Evolutionary conservation across 768 basidiomycete genomes (phyloP).

Genomic region (Cyathus striatus): DNA sequence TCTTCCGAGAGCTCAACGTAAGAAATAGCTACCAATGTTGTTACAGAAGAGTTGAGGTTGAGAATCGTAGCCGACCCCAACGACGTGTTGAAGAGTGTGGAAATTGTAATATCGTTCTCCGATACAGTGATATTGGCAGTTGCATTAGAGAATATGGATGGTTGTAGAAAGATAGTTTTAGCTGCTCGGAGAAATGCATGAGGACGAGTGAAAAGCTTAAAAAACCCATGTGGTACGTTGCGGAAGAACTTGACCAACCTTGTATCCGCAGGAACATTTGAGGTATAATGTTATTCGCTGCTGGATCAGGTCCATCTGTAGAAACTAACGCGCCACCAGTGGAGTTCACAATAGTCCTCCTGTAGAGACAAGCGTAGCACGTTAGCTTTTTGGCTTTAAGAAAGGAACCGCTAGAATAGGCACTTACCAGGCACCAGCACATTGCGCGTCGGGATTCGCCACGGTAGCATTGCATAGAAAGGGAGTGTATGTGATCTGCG

Average conservation of each 20-base stretch:
- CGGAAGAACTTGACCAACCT: slow-evolving; percentile 39
- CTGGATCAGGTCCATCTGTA: slow-evolving; percentile 38
- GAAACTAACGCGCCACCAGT: slow-evolving; percentile 19
- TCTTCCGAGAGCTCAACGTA: slow-evolving; percentile 19
- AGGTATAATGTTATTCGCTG: slow-evolving; percentile 38
- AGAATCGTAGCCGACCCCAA: slow-evolving; percentile 31
- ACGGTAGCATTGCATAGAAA: slow-evolving; percentile 34
- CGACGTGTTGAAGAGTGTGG: slow-evolving; percentile 33
- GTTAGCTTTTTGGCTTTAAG: not conserved
- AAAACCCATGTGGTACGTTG: no score
- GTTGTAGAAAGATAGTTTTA: slow-evolving; percentile 36
- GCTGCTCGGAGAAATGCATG: no score
- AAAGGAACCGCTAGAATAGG: not conserved
- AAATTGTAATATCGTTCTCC: slow-evolving; percentile 25
- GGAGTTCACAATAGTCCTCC: slow-evolving; percentile 21
- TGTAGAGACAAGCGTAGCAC: not conserved
- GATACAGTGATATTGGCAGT: slow-evolving; percentile 48
- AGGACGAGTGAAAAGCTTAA: no score
- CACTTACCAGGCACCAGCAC: slow-evolving; percentile 44
- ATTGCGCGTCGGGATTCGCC: slow-evolving; percentile 12
- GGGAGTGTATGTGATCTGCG: slow-evolving; percentile 43
- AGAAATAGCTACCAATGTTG: slow-evolving; percentile 38
- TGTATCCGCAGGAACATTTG: slow-evolving; percentile 54
- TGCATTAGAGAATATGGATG: slow-evolving; percentile 42
- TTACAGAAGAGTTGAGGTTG: slow-evolving; percentile 30